phyloP scores from a whole-genome alignment of 148 eudicot species.

The Dianthus caryophyllus region DNA sequence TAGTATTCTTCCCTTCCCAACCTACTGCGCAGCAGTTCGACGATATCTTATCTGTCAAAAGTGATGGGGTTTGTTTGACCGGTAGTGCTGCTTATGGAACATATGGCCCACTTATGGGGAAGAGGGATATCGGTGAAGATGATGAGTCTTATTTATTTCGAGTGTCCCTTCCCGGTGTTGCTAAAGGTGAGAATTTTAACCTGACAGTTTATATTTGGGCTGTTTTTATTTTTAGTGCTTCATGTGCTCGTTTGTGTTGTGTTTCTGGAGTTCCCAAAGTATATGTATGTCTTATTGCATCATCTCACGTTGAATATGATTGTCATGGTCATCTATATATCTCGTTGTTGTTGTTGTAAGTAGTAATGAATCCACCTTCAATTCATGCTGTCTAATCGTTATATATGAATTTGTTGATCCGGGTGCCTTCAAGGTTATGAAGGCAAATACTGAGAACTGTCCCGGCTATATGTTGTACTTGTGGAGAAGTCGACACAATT shows the following conservation, averaged over 20 bases:
- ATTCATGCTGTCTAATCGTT: no score
- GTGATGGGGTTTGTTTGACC: constrained; percentile 38
- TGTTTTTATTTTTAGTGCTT: not conserved
- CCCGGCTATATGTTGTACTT: no score
- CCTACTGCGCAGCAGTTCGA: constrained; percentile 39
- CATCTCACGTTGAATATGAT: not conserved
- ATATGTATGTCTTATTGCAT: not conserved
- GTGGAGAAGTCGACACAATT: no score
- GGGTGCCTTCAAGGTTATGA: no score
- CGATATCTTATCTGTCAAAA: constrained; percentile 36
- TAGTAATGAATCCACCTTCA: no score
- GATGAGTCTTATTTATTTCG: constrained; percentile 53
- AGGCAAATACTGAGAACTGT: no score
- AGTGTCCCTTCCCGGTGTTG: constrained; percentile 72
- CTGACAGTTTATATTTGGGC: not conserved
- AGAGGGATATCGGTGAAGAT: constrained; percentile 50
- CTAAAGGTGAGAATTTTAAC: constrained; percentile 32
- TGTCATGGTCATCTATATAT: not conserved
- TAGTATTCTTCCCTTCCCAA: constrained; percentile 41
- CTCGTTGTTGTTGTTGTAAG: no score
- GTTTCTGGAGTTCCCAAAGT: not conserved
- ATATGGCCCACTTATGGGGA: constrained; percentile 51
- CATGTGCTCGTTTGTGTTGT: not conserved
- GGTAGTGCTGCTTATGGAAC: constrained; percentile 65
- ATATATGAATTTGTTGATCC: no score